Evolutionary conservation across 352 stramenopile genomes (phyloP), one percentile per base, ranked within the genome.

Genomic region (Phytophthora litchii): DNA sequence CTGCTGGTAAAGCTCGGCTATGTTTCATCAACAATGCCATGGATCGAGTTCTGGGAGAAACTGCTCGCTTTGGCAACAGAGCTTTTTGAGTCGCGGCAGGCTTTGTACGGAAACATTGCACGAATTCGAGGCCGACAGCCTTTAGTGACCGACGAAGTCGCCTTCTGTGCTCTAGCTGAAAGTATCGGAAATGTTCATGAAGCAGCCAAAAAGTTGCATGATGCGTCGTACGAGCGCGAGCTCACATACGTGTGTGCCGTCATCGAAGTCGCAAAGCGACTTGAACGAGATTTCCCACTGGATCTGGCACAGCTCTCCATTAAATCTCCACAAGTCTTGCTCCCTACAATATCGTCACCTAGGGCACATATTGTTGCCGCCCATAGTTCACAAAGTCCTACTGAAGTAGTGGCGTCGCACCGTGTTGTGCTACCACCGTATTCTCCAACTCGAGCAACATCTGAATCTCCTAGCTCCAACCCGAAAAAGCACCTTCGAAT

Each of bases 111-210:
- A 20, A 57, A 54, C n/a, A 67, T 90, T 45, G 55, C 69, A 3
- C 67, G 67, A 7, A 75, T 92, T 31, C 71, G 78, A 21, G 61
- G 51, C 11, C 46, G 68, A 9, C 31, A 86, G 14, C 78, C 80
- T 1, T 53, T 79, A 14, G 67, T 80, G 13, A 78, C 62, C 0
- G 78, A 90, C 6, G 64, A 74, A 35, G 57, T 88, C 3, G 80
- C 76, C 14, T 90, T 72, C 17, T 89, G 76, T 29, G 78, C 80
- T 2, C 48, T 92, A 1, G 80, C 78, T n/a, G 80, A 92, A 43
- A 71, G 67, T 14, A 41, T 76, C 1, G 78, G 76, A 2, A 67
- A 83, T 25, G 78, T 79, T 4, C 60, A 80, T 2, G 38, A 69
- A 41, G 82, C 82, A 5, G 58, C 78, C 6, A 80, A 89, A 53